Base-by-base conservation (phyloP, 2,329 filamentous ascomycete genomes). In the Fusarium aywerte region DNA sequence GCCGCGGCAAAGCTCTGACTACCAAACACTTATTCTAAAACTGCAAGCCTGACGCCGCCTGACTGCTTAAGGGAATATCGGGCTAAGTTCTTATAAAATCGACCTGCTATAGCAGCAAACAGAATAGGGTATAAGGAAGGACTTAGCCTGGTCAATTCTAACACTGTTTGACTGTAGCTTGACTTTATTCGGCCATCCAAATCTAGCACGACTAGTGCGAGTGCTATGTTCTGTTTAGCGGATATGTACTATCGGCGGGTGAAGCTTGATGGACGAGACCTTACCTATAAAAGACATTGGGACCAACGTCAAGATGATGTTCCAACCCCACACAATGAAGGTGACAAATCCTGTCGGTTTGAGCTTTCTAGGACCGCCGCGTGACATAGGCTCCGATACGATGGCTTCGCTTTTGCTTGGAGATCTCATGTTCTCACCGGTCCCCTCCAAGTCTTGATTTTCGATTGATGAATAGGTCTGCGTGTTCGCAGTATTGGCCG, bases 191-290 rank as follows among this genome's bases (percentile, higher is more conserved):
- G n/a, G 25, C 21, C 33, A 13, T 45, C 39, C 2, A 38, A n/a
- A 7, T 25, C 7, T 1, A 45, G 2, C 7, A 23, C 53, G 0
- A 33, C n/a, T 18, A 50, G 9, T 15, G 51, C 51, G 0, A 55
- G 44, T 6, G 31, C 51, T 55, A 29, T 12, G 9, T 12, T 13
- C 7, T 21, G 5, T 4, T 38, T 20, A 38, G 35, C 11, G 6
- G 7, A 4, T 12, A 5, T 5, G 4, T 5, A 12, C 6, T 4
- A 4, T 4, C 3, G 3, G 10, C 11, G n/a, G 12, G 18, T 8
- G n/a, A 20, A 1, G 3, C 6, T 1, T 2, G 1, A 7, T 4
- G 18, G 35, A 38, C 1, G 2, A 7, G 7, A 4, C 1, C 20
- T 49, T 21, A 53, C 50, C 29, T 7, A 53, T 49, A 20, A 53